A percentile compares a stretch with the other conserved stretches of the same genome.
Evolutionary conservation across 352 stramenopile species (phyloP).

Genomic region (Pythium rishiriense): DNA sequence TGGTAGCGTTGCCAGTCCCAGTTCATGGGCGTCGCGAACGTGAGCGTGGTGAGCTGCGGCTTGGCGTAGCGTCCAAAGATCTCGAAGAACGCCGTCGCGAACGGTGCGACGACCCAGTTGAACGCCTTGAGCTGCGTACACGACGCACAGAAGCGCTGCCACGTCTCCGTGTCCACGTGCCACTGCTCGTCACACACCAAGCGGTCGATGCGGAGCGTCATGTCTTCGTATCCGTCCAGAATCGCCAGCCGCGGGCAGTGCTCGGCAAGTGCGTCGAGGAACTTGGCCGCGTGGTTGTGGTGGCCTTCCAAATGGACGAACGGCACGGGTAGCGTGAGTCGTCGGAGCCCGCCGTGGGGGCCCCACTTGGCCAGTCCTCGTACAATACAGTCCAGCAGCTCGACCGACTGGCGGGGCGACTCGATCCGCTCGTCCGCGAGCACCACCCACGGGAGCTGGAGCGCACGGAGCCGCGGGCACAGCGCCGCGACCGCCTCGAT

Average conservation of each 20-base stretch:
- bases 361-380: not conserved
- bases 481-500: not conserved
- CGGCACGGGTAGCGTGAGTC: not conserved
- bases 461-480: not conserved
- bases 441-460: not conserved
- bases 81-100: slow-evolving; percentile 22
- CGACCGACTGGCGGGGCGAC: not conserved
- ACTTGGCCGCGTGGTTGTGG: not conserved
- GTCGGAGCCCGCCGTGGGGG: not conserved
- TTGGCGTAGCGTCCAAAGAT: slow-evolving; percentile 23
- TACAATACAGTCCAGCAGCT: not conserved
- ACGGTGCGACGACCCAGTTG: slow-evolving; percentile 19
- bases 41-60: slow-evolving; percentile 18
- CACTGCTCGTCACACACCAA: slow-evolving; percentile 5
- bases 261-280: not conserved
- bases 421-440: not conserved
- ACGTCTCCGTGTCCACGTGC: slow-evolving; percentile 8
- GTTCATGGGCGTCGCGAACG: slow-evolving; percentile 10
- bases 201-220: not conserved
- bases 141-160: slow-evolving; percentile 10
- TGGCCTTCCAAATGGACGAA: not conserved
- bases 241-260: not conserved
- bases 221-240: not conserved
- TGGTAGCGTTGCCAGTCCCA: slow-evolving; percentile 11
- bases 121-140: slow-evolving; percentile 8